These are phyloP conservation scores for Suillus hirtellus DNA, from an alignment of 768 basidiomycete species.

Conservation along the genomic window DNA sequence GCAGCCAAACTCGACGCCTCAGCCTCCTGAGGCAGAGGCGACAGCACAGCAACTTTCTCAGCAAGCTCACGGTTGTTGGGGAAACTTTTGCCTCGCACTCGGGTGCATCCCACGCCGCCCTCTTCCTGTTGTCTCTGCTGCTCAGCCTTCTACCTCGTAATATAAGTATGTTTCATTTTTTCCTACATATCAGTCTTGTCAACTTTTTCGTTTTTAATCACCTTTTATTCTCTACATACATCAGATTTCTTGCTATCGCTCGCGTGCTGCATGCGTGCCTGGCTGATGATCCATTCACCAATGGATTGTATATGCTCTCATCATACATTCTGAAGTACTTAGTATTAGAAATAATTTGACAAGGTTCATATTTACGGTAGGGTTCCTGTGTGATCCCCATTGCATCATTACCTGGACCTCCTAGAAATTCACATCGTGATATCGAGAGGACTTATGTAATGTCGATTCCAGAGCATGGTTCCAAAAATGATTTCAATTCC, in stretches of 20 bases:
- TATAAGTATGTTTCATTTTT: not conserved
- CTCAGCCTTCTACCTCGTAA: not conserved
- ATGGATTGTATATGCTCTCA: too few species aligned
- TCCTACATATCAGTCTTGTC: not conserved
- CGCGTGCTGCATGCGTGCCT: not conserved
- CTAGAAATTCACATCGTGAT: too few species aligned
- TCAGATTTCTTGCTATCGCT: not conserved
- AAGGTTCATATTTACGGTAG: too few species aligned
- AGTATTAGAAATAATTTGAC: too few species aligned
- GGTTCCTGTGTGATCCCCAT: too few species aligned
- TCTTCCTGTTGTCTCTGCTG: not conserved
- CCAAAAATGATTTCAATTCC: too few species aligned
- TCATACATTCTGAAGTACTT: too few species aligned
- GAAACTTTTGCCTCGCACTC: not conserved
- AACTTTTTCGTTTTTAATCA: not conserved
- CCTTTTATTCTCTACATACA: not conserved
- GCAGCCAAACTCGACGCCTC: not conserved
- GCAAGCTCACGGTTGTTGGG: not conserved
- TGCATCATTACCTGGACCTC: too few species aligned
- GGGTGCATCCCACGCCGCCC: not conserved
- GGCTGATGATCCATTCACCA: not conserved
- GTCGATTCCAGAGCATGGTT: too few species aligned
- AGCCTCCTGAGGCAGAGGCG: not conserved
- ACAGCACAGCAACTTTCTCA: not conserved
- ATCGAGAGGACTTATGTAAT: too few species aligned